Evolutionary conservation across 805 yeast species (phyloP), one percentile per base, ranked within the genome.

Genomic region (Kluyveromyces siamensis): DNA sequence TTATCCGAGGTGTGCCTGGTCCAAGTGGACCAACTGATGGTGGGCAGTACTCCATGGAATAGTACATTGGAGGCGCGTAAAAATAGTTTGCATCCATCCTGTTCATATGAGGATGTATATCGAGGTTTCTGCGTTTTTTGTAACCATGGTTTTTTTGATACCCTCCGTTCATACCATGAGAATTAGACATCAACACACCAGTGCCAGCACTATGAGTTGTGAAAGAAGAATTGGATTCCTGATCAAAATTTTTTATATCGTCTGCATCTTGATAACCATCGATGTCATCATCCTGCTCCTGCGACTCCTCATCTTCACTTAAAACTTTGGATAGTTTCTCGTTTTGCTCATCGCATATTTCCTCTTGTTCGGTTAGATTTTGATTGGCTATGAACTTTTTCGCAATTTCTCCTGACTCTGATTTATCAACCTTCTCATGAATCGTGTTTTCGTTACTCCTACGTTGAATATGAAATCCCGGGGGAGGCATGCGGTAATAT

Each of bases 61-160:
- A 58, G 44, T 62, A 64, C 46, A 60, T 61, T 27, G 62, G 63
- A 17, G 55, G 63, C 38, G 51, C 58, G 42, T 58, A 56, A 38
- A 51, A 60, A 21, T 33, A 43, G 27, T 33, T 43, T 3, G 39
- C 17, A 17, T 43, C 45, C 39, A 43, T 43, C 19, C 45, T 43
- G 27, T 27, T 27, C 17, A 30, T 13, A 14, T 38, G 13, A 10
- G 40, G 17, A 8, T 16, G 25, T 7, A 11, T 33, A 19, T 43
- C 45, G 8, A 33, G 13, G 18, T 43, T 43, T 33, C 52, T 48
- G 36, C 57, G 52, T 45, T 52, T 53, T 19, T 48, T 49, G 43
- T 46, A 51, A 43, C 48, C 48, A 17, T 50, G 50, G 41, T 49
- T 54, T 37, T 37, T 49, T 10, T 43, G 45, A 18, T 46, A 35